These are phyloP conservation scores for Ophiostoma pallidulum DNA, from an alignment of 2,329 filamentous ascomycete species.

Conservation along the genomic window DNA sequence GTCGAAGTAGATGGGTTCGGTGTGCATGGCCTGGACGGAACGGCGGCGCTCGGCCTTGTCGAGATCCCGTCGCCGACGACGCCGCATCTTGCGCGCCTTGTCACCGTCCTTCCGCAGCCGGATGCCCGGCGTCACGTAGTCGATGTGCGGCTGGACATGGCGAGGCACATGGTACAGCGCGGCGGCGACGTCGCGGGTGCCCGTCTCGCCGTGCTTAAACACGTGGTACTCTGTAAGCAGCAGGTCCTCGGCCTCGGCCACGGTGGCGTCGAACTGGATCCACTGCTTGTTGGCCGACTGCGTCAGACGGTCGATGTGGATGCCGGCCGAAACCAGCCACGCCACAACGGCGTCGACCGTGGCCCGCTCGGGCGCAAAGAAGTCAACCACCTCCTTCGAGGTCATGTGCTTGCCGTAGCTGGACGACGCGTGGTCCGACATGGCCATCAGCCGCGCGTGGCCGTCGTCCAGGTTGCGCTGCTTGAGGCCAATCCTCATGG, in stretches of 20 bases:
- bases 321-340: conserved; percentile 27
- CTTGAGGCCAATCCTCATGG: conserved; percentile 19
- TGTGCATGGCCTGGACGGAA: conserved; percentile 1
- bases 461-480: conserved; percentile 22
- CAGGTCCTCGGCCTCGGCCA: conserved; percentile 20
- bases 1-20: conserved; percentile 4
- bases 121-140: conserved; percentile 48
- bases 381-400: conserved; percentile 26
- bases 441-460: conserved; percentile 24
- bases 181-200: conserved; percentile 17
- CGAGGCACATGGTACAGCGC: conserved; percentile 35
- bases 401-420: conserved; percentile 32
- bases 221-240: conserved; percentile 20
- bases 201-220: conserved; percentile 18
- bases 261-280: conserved; percentile 21
- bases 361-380: conserved; percentile 28
- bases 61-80: background rate
- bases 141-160: conserved; percentile 37
- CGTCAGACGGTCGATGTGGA: conserved; percentile 17
- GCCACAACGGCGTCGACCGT: conserved; percentile 24
- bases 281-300: conserved; percentile 20
- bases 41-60: background rate
- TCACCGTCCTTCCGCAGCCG: conserved; percentile 29
- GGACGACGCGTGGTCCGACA: conserved; percentile 21
- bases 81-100: conserved; percentile 3